These are phyloP conservation scores for Thymus quinquecostatus DNA, from an alignment of 257 asterid genomes.

Conservation along the genomic window DNA sequence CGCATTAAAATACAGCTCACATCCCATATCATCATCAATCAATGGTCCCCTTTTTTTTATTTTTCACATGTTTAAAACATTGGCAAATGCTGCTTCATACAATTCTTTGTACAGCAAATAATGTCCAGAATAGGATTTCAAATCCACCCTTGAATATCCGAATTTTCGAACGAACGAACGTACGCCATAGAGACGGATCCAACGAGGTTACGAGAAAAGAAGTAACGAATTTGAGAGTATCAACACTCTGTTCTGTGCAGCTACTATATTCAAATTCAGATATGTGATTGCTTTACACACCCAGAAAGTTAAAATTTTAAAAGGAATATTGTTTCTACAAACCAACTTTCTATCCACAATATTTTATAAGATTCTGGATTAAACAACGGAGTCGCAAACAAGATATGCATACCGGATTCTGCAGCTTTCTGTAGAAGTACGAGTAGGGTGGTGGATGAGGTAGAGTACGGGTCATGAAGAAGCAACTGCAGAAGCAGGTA, in stretches of 20 bases:
- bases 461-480: conserved; percentile 22
- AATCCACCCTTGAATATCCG: neutral
- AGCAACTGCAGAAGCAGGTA: conserved; percentile 52
- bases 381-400: neutral
- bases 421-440: neutral
- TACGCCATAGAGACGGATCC: no score
- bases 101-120: no score
- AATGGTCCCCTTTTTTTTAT: no score
- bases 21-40: no score
- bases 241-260: neutral
- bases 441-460: neutral
- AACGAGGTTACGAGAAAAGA: no score
- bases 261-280: no score
- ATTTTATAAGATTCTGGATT: neutral
- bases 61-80: no score
- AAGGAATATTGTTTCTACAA: neutral
- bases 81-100: no score
- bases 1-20: no score
- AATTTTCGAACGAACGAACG: neutral
- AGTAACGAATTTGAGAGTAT: neutral
- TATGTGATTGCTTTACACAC: neutral
- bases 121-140: neutral
- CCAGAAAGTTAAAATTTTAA: neutral
- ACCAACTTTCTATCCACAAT: no score
- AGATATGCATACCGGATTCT: neutral